Evolutionary conservation across 768 basidiomycete genomes (phyloP).

Genomic region (Phylloporus arenicola): DNA sequence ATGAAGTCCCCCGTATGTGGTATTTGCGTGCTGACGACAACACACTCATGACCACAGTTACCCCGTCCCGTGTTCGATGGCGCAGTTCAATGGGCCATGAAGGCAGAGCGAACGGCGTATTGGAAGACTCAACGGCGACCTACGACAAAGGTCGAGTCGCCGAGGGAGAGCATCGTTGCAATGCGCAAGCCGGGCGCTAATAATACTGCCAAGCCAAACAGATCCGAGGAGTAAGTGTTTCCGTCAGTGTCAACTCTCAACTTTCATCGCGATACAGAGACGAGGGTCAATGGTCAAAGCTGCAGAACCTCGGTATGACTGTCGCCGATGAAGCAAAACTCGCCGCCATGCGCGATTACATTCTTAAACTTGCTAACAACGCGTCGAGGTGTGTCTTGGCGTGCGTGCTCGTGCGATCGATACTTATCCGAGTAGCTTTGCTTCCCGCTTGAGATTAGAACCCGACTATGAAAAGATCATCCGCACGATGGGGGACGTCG

Average conservation of each 20-base stretch:
- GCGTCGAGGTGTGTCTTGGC: constrained; percentile 55
- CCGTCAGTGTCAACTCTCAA: background rate
- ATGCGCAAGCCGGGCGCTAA: constrained; percentile 49
- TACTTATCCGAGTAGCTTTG: constrained; percentile 48
- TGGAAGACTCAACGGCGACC: constrained; percentile 59
- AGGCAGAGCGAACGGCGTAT: constrained; percentile 70
- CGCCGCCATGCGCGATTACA: constrained; percentile 83
- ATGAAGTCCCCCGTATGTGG: constrained; percentile 72
- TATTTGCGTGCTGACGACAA: background rate
- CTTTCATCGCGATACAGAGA: constrained; percentile 47
- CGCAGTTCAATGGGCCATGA: constrained; percentile 85
- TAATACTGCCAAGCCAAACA: constrained; percentile 39
- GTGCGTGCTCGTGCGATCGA: background rate
- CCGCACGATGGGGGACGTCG: constrained; percentile 60
- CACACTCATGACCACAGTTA: constrained; percentile 30
- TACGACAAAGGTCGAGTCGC: constrained; percentile 53
- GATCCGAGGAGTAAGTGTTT: constrained; percentile 71
- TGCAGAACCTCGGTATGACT: constrained; percentile 88
- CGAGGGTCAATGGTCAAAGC: constrained; percentile 63
- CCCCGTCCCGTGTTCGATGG: constrained; percentile 77
- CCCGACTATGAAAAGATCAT: constrained; percentile 59
- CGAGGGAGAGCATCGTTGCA: constrained; percentile 64
- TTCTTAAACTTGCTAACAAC: constrained; percentile 75
- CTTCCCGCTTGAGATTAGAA: constrained; percentile 58
- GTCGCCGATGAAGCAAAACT: constrained; percentile 78